These are phyloP conservation scores for Candida glaebosa DNA, from an alignment of 805 yeast genomes.

Conservation along the genomic window DNA sequence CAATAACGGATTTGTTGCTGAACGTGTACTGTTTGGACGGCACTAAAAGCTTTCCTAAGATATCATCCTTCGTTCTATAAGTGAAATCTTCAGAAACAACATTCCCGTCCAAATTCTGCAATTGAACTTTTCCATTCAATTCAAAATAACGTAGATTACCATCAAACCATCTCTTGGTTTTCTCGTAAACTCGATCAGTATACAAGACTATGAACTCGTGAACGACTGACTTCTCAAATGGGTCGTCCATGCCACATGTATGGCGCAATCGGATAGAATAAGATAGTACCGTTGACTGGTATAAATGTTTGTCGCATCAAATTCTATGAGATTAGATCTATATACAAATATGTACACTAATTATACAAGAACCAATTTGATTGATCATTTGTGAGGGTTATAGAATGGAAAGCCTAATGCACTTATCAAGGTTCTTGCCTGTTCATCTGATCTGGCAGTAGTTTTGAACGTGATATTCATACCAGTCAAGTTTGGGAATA, in stretches of 20 bases:
- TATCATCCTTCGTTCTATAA: constrained; percentile 6
- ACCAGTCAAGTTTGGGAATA: constrained; percentile 85
- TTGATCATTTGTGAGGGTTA: constrained; percentile 12
- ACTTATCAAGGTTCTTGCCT: constrained; percentile 81
- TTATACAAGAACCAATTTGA: neutral
- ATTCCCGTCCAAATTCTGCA: constrained; percentile 33
- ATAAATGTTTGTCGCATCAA: too few relatives aligned
- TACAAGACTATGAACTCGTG: constrained; percentile 46
- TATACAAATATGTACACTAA: neutral
- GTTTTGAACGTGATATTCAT: constrained; percentile 84
- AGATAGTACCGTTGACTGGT: too few relatives aligned
- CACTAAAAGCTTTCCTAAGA: constrained; percentile 8
- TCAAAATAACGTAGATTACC: constrained; percentile 45
- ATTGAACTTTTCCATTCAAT: constrained; percentile 46
- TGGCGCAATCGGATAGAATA: too few relatives aligned
- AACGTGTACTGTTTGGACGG: constrained; percentile 21
- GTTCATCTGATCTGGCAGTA: constrained; percentile 83
- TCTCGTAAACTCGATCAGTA: constrained; percentile 43
- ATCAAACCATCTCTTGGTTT: constrained; percentile 50
- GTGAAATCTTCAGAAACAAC: constrained; percentile 34
- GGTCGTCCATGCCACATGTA: constrained; percentile 6
- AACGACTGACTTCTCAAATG: constrained; percentile 34
- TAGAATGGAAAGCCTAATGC: constrained; percentile 78
- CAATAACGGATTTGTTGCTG: constrained; percentile 23
- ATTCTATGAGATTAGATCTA: neutral